Evolutionary conservation across 352 stramenopile genomes (phyloP).

Genomic region (Pythium dissimile): DNA sequence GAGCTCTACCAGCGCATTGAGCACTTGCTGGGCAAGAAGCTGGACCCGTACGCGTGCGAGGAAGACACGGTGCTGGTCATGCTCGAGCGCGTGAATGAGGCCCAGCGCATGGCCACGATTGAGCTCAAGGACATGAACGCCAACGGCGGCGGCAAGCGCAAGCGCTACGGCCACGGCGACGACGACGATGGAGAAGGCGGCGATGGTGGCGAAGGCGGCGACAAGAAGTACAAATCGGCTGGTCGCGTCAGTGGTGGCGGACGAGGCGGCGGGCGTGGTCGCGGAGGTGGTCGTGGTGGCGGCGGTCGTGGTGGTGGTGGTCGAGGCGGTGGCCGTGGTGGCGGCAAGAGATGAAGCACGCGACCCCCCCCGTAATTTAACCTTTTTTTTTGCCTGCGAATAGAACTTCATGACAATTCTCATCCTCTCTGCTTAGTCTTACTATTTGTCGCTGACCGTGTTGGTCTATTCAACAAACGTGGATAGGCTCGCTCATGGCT

Average conservation of each 20-base stretch:
- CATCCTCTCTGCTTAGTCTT: too few species aligned
- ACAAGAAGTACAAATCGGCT: slow-evolving; percentile 76
- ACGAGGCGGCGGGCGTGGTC: slow-evolving; percentile 6
- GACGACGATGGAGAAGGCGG: slow-evolving; percentile 42
- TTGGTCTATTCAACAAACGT: too few species aligned
- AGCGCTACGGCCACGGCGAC: slow-evolving; percentile 55
- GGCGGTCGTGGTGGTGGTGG: slow-evolving; percentile 27
- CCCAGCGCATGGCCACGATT: slow-evolving; percentile 93
- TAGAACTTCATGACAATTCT: too few species aligned
- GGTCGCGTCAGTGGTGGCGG: slow-evolving; percentile 39
- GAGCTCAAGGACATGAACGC: slow-evolving; percentile 83
- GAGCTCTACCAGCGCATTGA: slow-evolving; percentile 98
- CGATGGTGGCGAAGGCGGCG: slow-evolving; percentile 18
- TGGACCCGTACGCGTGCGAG: slow-evolving; percentile 79
- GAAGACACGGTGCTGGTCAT: slow-evolving; percentile 96
- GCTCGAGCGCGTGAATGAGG: slow-evolving; percentile 96
- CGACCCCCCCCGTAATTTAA: slow-evolving; percentile 13
- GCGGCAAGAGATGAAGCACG: slow-evolving; percentile 14
- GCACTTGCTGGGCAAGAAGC: slow-evolving; percentile 83
- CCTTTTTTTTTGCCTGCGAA: too few species aligned
- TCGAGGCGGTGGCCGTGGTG: slow-evolving; percentile 19
- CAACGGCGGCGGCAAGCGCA: slow-evolving; percentile 57
- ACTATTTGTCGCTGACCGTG: too few species aligned
- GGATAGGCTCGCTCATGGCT: too few species aligned
- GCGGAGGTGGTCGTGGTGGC: slow-evolving; percentile 10